Conservation (phyloP, 2,329 filamentous ascomycete species). For the Ceratocystis cacaofunesta region DNA sequence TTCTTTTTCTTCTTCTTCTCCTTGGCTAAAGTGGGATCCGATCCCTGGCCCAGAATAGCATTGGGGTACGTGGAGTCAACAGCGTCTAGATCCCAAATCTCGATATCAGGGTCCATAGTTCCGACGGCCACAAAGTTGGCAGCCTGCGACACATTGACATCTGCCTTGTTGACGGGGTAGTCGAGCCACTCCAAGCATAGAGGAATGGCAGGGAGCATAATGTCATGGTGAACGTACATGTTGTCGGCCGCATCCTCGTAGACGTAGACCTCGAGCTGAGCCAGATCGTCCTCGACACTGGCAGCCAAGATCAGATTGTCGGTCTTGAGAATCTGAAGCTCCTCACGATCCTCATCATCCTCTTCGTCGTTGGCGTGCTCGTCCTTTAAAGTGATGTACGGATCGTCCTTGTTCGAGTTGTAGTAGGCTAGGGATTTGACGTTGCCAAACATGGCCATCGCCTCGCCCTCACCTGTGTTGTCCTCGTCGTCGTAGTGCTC, state of each 20-base stretch:
- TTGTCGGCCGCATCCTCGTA: conserved; percentile 94
- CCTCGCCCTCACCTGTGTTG: conserved; percentile 40
- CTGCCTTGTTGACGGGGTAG: conserved; percentile 64
- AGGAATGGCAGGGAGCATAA: conserved; percentile 95
- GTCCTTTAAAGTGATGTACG: conserved; percentile 80
- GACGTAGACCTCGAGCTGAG: conserved; percentile 91
- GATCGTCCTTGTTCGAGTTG: conserved; percentile 84
- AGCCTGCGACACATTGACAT: conserved; percentile 44
- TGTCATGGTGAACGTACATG: conserved; percentile 97
- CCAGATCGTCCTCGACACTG: conserved; percentile 92
- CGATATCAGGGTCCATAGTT: conserved; percentile 96
- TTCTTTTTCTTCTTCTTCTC: conserved; percentile 80
- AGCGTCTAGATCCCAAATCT: conserved; percentile 93
- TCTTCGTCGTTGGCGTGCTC: conserved; percentile 58
- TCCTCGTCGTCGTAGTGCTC: conserved; percentile 73
- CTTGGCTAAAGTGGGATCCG: conserved; percentile 39
- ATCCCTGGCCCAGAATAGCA: conserved; percentile 72
- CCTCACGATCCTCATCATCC: conserved; percentile 60
- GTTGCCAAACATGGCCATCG: conserved; percentile 88
- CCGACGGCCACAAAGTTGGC: conserved; percentile 92
- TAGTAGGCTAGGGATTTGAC: conserved; percentile 89
- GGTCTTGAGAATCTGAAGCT: conserved; percentile 79
- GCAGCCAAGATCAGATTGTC: conserved; percentile 88
- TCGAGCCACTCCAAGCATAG: conserved; percentile 93
- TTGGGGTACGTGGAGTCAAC: conserved; percentile 98